These are phyloP conservation scores for Sistotremastrum niveocremeum DNA, from an alignment of 768 basidiomycete species.

Conservation along the genomic window DNA sequence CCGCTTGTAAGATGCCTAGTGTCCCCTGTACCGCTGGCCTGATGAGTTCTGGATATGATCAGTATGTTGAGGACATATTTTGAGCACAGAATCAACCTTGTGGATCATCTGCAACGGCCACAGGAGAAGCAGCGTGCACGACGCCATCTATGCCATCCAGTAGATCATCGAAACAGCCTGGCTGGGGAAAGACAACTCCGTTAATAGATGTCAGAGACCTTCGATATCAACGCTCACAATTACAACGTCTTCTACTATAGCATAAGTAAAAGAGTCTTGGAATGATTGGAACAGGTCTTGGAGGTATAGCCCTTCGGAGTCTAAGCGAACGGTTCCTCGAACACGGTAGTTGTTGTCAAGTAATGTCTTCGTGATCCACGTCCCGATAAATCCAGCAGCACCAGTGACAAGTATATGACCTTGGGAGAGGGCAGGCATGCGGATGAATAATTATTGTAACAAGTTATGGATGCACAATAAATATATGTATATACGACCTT, in stretches of 20 bases:
- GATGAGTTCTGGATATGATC: constrained; percentile 17
- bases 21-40: constrained; percentile 25
- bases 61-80: neutral
- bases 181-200: no score
- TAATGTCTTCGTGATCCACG: constrained; percentile 11
- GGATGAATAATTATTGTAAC: no score
- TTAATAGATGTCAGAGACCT: no score
- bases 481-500: no score
- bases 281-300: constrained; percentile 16
- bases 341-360: constrained; percentile 16
- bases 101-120: constrained; percentile 12
- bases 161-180: constrained; percentile 26
- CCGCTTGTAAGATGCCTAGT: constrained; percentile 16
- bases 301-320: constrained; percentile 25
- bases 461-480: no score
- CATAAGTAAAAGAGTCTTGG: constrained; percentile 21
- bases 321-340: constrained; percentile 23
- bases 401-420: constrained; percentile 11
- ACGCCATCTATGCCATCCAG: constrained; percentile 33
- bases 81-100: neutral
- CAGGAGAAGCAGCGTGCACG: constrained; percentile 24
- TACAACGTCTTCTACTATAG: constrained; percentile 27
- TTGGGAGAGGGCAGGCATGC: neutral
- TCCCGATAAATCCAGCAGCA: constrained; percentile 15
- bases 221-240: constrained; percentile 2